Evolutionary conservation across 345 rosid species (phyloP).

Genomic region (Alliaria petiolata): DNA sequence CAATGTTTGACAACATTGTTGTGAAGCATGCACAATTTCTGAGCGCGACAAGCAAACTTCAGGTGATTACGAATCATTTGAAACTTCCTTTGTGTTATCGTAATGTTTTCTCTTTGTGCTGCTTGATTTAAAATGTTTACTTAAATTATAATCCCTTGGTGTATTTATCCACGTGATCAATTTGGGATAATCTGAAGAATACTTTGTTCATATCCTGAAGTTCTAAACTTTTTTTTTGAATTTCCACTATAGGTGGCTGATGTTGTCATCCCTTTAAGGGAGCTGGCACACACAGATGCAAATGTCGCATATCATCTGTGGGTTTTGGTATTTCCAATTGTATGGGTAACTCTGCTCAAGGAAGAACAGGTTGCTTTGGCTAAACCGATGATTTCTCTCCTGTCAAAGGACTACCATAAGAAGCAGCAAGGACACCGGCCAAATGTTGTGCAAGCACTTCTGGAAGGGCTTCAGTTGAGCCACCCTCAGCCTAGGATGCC

Average conservation of each 20-base stretch:
- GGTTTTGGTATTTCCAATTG: conserved; percentile 98
- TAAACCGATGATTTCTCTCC: conserved; percentile 82
- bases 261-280: conserved; percentile 86
- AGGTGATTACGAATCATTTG: conserved; percentile 45
- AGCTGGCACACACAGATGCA: conserved; percentile 89
- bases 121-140: conserved; percentile 11
- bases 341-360: conserved; percentile 87
- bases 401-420: conserved; percentile 94
- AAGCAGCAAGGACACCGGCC: conserved; percentile 94
- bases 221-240: neutral
- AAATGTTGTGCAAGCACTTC: conserved; percentile 97
- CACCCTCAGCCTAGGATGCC: conserved; percentile 99
- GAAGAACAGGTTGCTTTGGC: conserved; percentile 87
- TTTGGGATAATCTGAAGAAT: neutral
- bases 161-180: neutral
- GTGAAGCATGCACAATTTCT: conserved; percentile 88
- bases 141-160: neutral
- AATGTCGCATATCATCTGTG: conserved; percentile 97
- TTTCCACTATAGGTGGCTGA: conserved; percentile 64
- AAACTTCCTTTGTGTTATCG: neutral
- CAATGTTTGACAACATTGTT: conserved; percentile 77
- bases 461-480: conserved; percentile 96
- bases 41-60: conserved; percentile 79
- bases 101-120: conserved; percentile 9
- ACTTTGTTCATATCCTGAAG: neutral